These are phyloP conservation scores for Salvia splendens DNA, from an alignment of 257 asterid species.

Conservation along the genomic window DNA sequence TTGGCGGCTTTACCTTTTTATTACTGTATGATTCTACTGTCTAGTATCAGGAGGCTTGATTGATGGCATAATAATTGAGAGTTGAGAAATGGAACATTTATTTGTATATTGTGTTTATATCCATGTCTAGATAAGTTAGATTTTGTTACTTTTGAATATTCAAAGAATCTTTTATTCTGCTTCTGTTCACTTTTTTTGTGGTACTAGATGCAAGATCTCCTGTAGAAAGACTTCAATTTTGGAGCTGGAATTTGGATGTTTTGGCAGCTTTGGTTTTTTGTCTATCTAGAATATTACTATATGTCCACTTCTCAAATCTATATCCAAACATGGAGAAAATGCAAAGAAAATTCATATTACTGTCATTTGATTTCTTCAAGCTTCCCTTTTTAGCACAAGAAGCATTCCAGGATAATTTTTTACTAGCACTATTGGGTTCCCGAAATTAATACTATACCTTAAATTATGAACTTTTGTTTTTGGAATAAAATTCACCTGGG, in stretches of 20 bases:
- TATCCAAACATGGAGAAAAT: not conserved
- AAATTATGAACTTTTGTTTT: not conserved
- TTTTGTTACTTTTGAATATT: conserved; percentile 12
- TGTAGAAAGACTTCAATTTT: not conserved
- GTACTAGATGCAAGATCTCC: conserved; percentile 1
- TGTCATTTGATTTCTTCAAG: not conserved
- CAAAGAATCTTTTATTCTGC: conserved; percentile 1
- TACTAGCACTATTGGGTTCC: conserved; percentile 2
- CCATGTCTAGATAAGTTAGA: not conserved
- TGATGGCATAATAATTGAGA: conserved; percentile 4
- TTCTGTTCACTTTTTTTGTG: not conserved
- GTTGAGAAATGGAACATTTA: not conserved
- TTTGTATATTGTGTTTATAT: not conserved
- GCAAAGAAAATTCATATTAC: not conserved
- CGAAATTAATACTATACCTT: not conserved
- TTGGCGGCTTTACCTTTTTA: not conserved
- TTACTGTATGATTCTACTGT: conserved; percentile 1
- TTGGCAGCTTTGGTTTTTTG: conserved; percentile 6
- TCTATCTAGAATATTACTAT: not conserved
- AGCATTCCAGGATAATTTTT: not conserved
- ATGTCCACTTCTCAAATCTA: not conserved
- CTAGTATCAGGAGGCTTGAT: conserved; percentile 1
- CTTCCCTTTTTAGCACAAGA: not conserved
- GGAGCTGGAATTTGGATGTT: not conserved
- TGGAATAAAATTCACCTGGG: not conserved